A percentile compares a stretch with the other conserved stretches of the same genome.
These are phyloP conservation scores for Kitagawia praeruptora DNA, from an alignment of 129 eudicot species.

Conservation along the genomic window DNA sequence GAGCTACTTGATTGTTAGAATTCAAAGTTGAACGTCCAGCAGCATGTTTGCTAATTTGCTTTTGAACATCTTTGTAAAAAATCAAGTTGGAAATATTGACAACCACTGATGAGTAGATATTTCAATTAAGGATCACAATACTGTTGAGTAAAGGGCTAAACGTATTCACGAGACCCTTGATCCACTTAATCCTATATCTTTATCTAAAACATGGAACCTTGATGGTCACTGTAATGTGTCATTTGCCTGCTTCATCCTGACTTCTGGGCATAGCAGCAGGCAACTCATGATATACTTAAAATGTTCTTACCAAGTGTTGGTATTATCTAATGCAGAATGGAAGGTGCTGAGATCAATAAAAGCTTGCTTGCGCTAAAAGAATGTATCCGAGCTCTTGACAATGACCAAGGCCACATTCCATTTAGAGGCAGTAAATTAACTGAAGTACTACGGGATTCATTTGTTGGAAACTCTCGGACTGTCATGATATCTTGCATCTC, in stretches of 20 bases:
- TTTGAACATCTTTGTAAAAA: background rate
- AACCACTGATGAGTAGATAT: background rate
- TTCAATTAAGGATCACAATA: background rate
- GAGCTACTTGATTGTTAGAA: background rate
- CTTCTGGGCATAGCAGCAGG: background rate
- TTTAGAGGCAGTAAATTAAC: slow-evolving; percentile 98
- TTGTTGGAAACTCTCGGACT: slow-evolving; percentile 90
- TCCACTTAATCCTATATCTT: background rate
- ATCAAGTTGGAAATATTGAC: background rate
- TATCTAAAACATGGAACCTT: background rate
- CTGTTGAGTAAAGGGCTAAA: background rate
- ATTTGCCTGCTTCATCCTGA: background rate
- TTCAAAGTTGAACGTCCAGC: background rate
- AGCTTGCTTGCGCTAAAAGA: slow-evolving; percentile 95
- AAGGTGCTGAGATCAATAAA: slow-evolving; percentile 98
- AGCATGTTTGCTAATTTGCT: background rate
- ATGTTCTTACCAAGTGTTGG: background rate
- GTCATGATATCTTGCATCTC: slow-evolving; percentile 97
- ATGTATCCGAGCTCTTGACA: slow-evolving; percentile 97
- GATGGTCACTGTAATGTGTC: background rate
- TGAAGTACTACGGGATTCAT: slow-evolving; percentile 93
- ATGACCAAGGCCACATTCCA: slow-evolving; percentile 94
- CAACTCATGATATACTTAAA: background rate
- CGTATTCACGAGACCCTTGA: background rate
- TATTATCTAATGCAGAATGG: slow-evolving; percentile 58